phyloP scores from a whole-genome alignment of 2,329 filamentous ascomycete species.

The Neonectria ditissima region DNA sequence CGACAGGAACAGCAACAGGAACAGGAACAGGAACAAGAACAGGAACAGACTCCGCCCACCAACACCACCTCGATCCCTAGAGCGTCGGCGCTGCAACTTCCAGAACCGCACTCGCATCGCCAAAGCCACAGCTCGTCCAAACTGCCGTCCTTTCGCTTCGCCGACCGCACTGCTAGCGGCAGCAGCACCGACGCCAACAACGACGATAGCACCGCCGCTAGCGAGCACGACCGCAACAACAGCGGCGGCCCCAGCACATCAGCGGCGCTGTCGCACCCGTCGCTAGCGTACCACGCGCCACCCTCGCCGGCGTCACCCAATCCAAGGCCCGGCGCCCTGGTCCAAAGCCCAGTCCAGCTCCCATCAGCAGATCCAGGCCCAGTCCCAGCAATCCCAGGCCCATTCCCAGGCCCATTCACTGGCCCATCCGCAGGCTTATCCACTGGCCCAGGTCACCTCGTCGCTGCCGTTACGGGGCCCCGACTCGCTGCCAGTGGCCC shows the following conservation, averaged over 20 bases:
- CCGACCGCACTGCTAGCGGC: constrained; percentile 55
- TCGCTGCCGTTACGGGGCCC: constrained; percentile 22
- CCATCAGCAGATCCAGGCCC: constrained; percentile 37
- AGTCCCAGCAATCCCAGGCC: constrained; percentile 32
- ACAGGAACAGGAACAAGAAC: neutral
- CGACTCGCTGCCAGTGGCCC: constrained; percentile 26
- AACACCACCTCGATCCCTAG: constrained; percentile 15
- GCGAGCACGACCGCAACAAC: constrained; percentile 30
- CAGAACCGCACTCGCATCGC: constrained; percentile 59
- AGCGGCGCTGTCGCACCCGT: constrained; percentile 37
- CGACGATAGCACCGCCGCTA: constrained; percentile 36
- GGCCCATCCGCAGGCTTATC: constrained; percentile 33
- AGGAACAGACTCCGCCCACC: constrained; percentile 28
- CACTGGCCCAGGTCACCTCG: constrained; percentile 9
- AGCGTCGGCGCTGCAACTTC: constrained; percentile 26
- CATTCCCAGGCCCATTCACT: constrained; percentile 31
- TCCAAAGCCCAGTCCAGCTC: constrained; percentile 21
- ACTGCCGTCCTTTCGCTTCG: constrained; percentile 66
- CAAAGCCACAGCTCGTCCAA: constrained; percentile 67
- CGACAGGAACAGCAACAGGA: neutral
- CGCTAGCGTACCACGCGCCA: constrained; percentile 34
- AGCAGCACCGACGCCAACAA: constrained; percentile 43
- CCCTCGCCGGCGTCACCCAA: constrained; percentile 45
- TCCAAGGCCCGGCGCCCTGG: constrained; percentile 38
- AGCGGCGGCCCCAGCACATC: constrained; percentile 38